Base-by-base conservation (phyloP, 2,329 filamentous ascomycete genomes). In the Trichophyton benhamiae region DNA sequence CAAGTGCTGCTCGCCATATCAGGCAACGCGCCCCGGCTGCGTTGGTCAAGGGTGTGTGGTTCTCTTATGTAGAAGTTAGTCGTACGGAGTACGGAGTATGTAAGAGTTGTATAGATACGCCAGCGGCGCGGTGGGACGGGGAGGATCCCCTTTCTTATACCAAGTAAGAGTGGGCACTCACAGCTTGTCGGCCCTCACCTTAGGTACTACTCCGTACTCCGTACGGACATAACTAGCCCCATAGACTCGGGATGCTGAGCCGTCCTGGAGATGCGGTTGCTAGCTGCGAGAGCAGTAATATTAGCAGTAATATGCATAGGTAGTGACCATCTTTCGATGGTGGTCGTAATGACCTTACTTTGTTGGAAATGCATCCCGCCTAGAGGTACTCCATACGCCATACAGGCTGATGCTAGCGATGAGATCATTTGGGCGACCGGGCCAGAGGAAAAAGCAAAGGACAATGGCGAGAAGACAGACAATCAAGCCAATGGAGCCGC, bases 81-180 rank as follows among this genome's bases (percentile, higher is more conserved):
- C 17, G 41, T 42, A 42, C 38, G 38, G 38, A 42, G 38, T 42
- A 42, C 38, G 38, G 38, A 42, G 38, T 42, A 42, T 42, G 27
- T 38, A 38, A 38, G 33, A 38, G 33, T 38, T 38, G 33, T 38
- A 13, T 13, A 15, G 48, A 55, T 33, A 27, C 52, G 15, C 52
- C 52, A 55, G 52, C 52, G 52, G 52, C 27, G 52, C 52, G 52
- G 52, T 55, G 52, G 52, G 52, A 55, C 52, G 52, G 52, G 52
- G 30, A 55, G 27, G 52, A 55, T 55, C 52, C 49, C 52, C 52
- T 55, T 44, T 44, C 1, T 38, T 38, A 38, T 38, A 38, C 2
- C n/a, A 17, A 44, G 41, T 6, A n/a, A 55, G 46, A 55, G 52
- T 55, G 52, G 25, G 52, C 30, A 55, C 52, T 55, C 13, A n/a